Conservation (phyloP, 306 rosid species). For the Styphnolobium japonicum region DNA sequence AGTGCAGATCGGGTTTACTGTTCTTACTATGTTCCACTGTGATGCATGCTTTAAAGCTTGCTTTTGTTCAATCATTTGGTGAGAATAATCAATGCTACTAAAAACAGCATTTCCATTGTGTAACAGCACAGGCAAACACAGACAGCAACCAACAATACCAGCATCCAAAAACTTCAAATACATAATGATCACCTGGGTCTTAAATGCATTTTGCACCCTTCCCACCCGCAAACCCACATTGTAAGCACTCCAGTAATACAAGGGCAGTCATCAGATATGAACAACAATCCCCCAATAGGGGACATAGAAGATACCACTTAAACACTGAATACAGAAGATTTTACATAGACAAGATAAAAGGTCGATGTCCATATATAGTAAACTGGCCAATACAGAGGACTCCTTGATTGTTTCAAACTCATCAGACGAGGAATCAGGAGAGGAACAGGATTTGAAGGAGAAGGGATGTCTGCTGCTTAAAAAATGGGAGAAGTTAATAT, state of each 20-base stretch:
- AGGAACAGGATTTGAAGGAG: neutral
- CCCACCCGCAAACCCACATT: neutral
- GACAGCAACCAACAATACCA: neutral
- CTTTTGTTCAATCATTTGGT: neutral
- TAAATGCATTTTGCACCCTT: neutral
- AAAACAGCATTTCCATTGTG: neutral
- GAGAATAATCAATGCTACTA: neutral
- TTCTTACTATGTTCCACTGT: neutral
- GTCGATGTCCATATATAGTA: neutral
- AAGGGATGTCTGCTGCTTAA: neutral
- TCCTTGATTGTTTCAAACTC: neutral
- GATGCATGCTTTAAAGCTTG: neutral
- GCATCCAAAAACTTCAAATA: neutral
- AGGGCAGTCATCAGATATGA: neutral
- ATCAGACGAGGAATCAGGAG: neutral
- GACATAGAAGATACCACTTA: neutral
- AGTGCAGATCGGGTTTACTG: slow-evolving; percentile 1
- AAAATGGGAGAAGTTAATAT: neutral
- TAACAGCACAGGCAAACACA: neutral
- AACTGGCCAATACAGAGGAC: neutral
- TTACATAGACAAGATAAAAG: neutral
- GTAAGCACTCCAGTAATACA: neutral
- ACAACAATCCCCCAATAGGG: neutral
- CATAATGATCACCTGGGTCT: neutral
- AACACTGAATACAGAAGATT: neutral